Conservation (phyloP, 1,284 basidiomycete species). For the Fomitopsis betulina region DNA sequence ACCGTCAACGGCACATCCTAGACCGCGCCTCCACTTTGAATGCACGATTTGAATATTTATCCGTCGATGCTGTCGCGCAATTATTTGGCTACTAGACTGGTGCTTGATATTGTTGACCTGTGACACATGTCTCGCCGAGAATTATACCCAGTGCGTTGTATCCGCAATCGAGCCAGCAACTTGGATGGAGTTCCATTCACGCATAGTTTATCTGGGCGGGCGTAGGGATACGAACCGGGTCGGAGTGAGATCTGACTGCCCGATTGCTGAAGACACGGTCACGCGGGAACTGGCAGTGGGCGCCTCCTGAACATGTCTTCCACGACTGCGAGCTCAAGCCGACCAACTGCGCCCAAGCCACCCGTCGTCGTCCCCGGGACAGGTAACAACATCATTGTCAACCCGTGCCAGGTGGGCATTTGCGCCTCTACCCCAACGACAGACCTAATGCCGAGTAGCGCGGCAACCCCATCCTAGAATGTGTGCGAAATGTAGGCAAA, state of each 20-base stretch:
- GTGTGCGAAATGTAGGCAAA: conserved; percentile 85
- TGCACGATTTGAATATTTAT: background rate
- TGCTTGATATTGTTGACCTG: conserved; percentile 16
- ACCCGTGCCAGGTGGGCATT: conserved; percentile 43
- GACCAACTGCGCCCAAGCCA: conserved; percentile 29
- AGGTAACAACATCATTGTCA: conserved; percentile 78
- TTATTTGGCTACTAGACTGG: background rate
- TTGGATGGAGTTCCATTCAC: too few species aligned
- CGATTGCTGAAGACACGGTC: background rate
- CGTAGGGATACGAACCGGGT: too few species aligned
- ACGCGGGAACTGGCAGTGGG: background rate
- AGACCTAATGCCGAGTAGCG: conserved; percentile 41
- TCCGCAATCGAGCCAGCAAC: conserved; percentile 27
- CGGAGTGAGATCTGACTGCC: too few species aligned
- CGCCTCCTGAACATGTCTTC: background rate
- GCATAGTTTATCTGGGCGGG: too few species aligned
- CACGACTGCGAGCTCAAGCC: background rate
- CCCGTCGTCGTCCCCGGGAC: conserved; percentile 66
- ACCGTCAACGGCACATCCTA: background rate
- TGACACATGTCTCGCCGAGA: conserved; percentile 27
- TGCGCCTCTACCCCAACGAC: background rate
- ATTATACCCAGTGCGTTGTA: conserved; percentile 45
- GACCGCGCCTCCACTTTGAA: background rate
- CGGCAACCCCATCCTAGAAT: conserved; percentile 84
- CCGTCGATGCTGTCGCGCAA: background rate